phyloP scores from a whole-genome alignment of 2,329 filamentous ascomycete species.

The Trichoderma oligosporum region DNA sequence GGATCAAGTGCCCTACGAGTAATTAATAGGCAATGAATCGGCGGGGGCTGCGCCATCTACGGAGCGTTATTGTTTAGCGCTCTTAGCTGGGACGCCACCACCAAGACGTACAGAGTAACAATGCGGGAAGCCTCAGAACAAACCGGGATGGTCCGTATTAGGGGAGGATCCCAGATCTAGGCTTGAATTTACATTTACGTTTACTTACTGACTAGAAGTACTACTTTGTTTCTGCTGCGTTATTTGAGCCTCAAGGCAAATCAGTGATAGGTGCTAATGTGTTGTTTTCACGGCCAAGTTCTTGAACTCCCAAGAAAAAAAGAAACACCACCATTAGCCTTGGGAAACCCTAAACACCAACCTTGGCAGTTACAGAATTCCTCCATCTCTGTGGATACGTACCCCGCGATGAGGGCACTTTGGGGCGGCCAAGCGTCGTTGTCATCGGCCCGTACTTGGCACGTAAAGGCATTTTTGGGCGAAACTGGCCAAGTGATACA shows the following conservation, averaged over 20 bases:
- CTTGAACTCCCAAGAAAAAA: too few relatives aligned
- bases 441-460: conserved; percentile 14
- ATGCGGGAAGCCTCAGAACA: too few relatives aligned
- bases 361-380: conserved; percentile 15
- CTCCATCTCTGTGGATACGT: conserved; percentile 14
- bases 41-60: conserved; percentile 11
- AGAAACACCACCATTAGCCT: not conserved
- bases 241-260: too few relatives aligned
- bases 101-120: not conserved
- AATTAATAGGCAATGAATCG: conserved; percentile 4
- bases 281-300: too few relatives aligned
- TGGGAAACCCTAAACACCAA: too few relatives aligned
- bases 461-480: too few relatives aligned
- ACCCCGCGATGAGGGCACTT: conserved; percentile 15
- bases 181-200: not conserved
- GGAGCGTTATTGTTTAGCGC: conserved; percentile 13
- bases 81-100: conserved; percentile 11
- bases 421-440: conserved; percentile 1
- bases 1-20: not conserved
- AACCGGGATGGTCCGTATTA: conserved; percentile 13
- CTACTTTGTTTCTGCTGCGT: too few relatives aligned
- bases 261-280: too few relatives aligned
- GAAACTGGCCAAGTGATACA: conserved; percentile 2
- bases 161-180: conserved; percentile 8
- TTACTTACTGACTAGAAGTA: too few relatives aligned